Percentiles rank a stretch among this genome's conserved stretches.
Conservation (phyloP, 2,329 filamentous ascomycete genomes). For the Xylariaceae sp. region DNA sequence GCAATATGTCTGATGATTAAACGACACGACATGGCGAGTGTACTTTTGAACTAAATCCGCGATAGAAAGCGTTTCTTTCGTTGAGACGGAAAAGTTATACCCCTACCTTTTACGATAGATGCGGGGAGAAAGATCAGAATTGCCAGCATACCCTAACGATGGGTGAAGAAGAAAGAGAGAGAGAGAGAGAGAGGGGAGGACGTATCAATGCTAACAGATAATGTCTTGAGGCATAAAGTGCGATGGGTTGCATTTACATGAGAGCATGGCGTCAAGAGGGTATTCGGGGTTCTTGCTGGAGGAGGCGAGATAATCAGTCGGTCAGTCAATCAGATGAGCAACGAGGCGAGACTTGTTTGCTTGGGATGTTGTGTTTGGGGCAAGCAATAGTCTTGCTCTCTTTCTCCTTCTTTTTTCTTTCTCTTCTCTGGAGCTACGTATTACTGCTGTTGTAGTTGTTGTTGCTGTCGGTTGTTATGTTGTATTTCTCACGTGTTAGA, state of each 20-base stretch:
- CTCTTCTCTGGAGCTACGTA: neutral
- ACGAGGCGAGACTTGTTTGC: neutral
- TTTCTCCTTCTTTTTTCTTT: neutral
- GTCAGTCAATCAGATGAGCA: neutral
- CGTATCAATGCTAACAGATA: neutral
- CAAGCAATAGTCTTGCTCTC: neutral
- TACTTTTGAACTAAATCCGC: neutral
- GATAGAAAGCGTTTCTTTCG: neutral
- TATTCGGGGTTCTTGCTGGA: neutral
- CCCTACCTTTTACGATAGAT: neutral
- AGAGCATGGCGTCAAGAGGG: conserved; percentile 4
- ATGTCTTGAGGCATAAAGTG: neutral
- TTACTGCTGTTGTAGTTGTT: neutral
- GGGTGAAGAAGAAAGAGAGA: neutral
- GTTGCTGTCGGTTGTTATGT: neutral
- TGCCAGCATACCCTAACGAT: neutral
- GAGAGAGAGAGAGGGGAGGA: neutral
- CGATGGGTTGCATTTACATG: conserved; percentile 4
- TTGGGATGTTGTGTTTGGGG: neutral
- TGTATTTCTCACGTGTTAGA: neutral
- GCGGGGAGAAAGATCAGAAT: neutral
- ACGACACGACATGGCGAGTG: neutral
- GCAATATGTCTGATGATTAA: no score
- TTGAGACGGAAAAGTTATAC: neutral
- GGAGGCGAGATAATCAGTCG: neutral